Conservation (phyloP, 192 early-diverging fungal genomes). For the Allomyces javanicus region DNA sequence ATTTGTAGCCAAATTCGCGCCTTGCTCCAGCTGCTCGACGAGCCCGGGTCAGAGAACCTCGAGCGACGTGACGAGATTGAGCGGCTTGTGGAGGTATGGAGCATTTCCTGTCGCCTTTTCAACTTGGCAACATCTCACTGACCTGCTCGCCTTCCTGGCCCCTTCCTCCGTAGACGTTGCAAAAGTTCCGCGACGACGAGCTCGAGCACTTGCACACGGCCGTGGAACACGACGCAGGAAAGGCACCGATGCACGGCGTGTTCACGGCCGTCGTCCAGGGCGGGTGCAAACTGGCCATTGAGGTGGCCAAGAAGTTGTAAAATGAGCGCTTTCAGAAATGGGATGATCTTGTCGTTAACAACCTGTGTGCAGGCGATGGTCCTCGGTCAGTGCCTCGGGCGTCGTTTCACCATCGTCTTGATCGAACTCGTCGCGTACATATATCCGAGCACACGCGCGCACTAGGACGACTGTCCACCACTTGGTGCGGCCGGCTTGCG, state of each 20-base stretch:
- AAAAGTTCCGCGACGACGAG: conserved; percentile 84
- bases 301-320: conserved; percentile 69
- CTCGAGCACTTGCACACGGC: conserved; percentile 83
- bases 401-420: too few relatives aligned
- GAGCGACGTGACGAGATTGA: conserved; percentile 37
- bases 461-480: too few relatives aligned
- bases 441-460: too few relatives aligned
- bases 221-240: conserved; percentile 60
- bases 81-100: conserved; percentile 30
- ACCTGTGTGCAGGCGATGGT: too few relatives aligned
- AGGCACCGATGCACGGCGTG: conserved; percentile 56
- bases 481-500: too few relatives aligned
- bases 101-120: background rate
- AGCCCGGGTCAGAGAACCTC: conserved; percentile 54
- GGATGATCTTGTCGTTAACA: background rate
- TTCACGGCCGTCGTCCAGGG: conserved; percentile 58
- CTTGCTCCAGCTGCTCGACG: conserved; percentile 19
- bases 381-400: too few relatives aligned
- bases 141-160: background rate
- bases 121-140: conserved; percentile 2
- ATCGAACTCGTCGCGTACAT: too few relatives aligned
- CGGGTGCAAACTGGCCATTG: conserved; percentile 83
- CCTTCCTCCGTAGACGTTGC: conserved; percentile 31
- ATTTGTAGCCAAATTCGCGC: background rate
- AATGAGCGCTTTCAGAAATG: background rate